Evolutionary conservation across 2,329 filamentous ascomycete genomes (phyloP).

Genomic region (Penicillium aurantiogriseum): DNA sequence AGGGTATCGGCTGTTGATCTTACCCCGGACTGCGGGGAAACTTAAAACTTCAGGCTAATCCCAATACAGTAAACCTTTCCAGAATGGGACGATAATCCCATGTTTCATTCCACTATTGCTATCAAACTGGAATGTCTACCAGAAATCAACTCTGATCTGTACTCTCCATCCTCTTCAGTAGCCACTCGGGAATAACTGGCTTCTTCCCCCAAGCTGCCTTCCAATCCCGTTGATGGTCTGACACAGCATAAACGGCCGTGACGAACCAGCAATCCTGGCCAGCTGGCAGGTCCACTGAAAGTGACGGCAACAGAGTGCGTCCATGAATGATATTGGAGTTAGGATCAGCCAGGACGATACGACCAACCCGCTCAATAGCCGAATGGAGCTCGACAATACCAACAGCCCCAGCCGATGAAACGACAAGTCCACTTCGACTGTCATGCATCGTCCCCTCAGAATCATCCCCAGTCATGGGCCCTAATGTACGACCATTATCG

Average conservation of each 20-base stretch:
- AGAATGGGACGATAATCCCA: not conserved
- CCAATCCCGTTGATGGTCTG: conserved; percentile 52
- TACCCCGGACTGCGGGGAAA: conserved; percentile 10
- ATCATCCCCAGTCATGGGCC: conserved; percentile 35
- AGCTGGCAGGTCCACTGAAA: conserved; percentile 60
- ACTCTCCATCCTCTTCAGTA: conserved; percentile 51
- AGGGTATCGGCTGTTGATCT: not conserved
- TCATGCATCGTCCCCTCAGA: conserved; percentile 46
- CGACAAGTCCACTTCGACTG: conserved; percentile 39
- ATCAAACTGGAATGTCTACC: not conserved
- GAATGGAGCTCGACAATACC: conserved; percentile 50
- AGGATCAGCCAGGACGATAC: conserved; percentile 71
- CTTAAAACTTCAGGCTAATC: not conserved
- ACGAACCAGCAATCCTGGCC: conserved; percentile 65
- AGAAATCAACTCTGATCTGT: not conserved
- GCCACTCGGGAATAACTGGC: conserved; percentile 61
- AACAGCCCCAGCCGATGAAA: conserved; percentile 52
- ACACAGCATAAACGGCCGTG: conserved; percentile 69
- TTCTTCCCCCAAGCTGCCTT: conserved; percentile 60
- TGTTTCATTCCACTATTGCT: not conserved
- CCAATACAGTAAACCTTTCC: not conserved
- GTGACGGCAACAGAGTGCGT: conserved; percentile 67
- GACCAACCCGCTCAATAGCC: conserved; percentile 52
- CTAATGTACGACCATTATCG: conserved; percentile 58
- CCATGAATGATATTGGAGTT: conserved; percentile 76